These are phyloP conservation scores for Spathaspora jeffriesii DNA, from an alignment of 1,139 yeast genomes.

Conservation along the genomic window DNA sequence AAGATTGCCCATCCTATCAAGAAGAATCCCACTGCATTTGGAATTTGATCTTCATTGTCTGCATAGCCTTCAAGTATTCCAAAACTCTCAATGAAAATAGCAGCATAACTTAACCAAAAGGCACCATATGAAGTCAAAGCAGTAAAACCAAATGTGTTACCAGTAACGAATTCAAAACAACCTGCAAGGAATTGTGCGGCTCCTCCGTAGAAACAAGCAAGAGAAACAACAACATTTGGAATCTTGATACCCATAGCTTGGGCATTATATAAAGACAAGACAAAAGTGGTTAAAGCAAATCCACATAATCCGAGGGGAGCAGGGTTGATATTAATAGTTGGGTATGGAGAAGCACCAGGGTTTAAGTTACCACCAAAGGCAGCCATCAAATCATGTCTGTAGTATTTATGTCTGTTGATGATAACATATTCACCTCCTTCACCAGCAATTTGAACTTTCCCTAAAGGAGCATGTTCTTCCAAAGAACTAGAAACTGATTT, in stretches of 20 bases:
- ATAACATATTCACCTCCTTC: slow-evolving; percentile 19
- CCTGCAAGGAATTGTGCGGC: slow-evolving; percentile 49
- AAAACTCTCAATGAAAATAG: slow-evolving; percentile 28
- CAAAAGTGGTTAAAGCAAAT: slow-evolving; percentile 51
- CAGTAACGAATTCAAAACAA: slow-evolving; percentile 45
- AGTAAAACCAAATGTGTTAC: slow-evolving; percentile 41
- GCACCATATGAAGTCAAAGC: slow-evolving; percentile 45
- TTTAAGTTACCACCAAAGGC: slow-evolving; percentile 40
- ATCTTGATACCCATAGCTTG: slow-evolving; percentile 38
- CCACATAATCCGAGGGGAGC: slow-evolving; percentile 62
- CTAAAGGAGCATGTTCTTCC: slow-evolving; percentile 16
- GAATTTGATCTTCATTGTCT: slow-evolving; percentile 27
- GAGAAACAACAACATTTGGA: slow-evolving; percentile 43
- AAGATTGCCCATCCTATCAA: slow-evolving; percentile 46
- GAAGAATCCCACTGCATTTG: slow-evolving; percentile 40
- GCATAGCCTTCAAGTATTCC: slow-evolving; percentile 66
- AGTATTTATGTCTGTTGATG: slow-evolving; percentile 31
- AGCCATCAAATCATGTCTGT: slow-evolving; percentile 30
- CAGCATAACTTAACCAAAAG: slow-evolving; percentile 41
- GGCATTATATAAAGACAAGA: slow-evolving; percentile 42
- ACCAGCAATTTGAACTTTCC: slow-evolving; percentile 17
- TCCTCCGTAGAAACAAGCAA: slow-evolving; percentile 48
- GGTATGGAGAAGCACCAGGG: slow-evolving; percentile 29
- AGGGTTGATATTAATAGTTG: slow-evolving; percentile 42
- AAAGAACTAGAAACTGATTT: slow-evolving; percentile 8